Evolutionary conservation across 169 alveolate genomes (phyloP).

Genomic region (Eimeria maxima): DNA sequence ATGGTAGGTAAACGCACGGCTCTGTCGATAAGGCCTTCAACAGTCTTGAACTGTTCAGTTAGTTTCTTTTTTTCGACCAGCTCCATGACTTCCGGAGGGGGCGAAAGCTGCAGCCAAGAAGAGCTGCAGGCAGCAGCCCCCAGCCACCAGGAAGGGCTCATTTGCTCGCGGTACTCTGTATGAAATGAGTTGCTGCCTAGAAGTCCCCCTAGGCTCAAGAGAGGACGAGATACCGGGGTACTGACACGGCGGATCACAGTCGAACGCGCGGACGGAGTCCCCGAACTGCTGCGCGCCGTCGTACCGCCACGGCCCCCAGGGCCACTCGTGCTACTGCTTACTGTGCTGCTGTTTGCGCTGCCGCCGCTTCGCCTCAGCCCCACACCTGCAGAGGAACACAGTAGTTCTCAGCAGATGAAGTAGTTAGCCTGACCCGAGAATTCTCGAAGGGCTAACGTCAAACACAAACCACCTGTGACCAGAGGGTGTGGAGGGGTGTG

Average conservation of each 20-base stretch:
- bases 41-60: constrained; percentile 80
- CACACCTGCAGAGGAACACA: not conserved
- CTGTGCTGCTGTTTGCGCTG: constrained; percentile 78
- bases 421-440: not conserved
- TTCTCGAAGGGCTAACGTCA: not conserved
- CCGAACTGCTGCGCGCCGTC: constrained; percentile 64
- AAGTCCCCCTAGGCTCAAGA: constrained; percentile 44
- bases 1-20: constrained; percentile 46
- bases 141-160: constrained; percentile 82
- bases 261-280: constrained; percentile 53
- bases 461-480: not conserved
- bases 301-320: constrained; percentile 62
- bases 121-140: constrained; percentile 80
- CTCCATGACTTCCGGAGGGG: constrained; percentile 80
- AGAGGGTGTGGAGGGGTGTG: not conserved
- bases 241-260: constrained; percentile 45
- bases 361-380: constrained; percentile 71
- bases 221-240: constrained; percentile 61
- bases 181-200: constrained; percentile 52
- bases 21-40: constrained; percentile 81
- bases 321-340: constrained; percentile 74
- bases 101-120: constrained; percentile 72
- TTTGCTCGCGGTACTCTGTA: constrained; percentile 79
- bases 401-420: not conserved
- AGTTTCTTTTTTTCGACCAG: constrained; percentile 81